phyloP scores from a whole-genome alignment of 495 filamentous ascomycete genomes.

The Podospora sp. region DNA sequence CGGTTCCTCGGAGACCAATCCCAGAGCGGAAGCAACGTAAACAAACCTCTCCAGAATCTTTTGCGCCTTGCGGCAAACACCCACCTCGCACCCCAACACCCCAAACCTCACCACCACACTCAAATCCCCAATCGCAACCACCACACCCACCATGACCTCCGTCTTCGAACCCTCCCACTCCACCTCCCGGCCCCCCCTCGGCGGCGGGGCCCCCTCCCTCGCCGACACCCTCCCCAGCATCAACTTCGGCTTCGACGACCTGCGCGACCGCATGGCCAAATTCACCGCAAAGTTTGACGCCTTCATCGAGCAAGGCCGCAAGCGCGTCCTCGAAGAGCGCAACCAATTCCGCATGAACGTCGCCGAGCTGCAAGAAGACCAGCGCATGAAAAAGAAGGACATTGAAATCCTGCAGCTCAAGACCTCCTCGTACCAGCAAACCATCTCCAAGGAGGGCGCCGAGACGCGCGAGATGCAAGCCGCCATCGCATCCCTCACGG shows the following conservation, averaged over 20 bases:
- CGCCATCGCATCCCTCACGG: constrained; percentile 72
- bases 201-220: constrained; percentile 52
- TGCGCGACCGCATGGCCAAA: constrained; percentile 90
- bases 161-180: constrained; percentile 78
- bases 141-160: constrained; percentile 57
- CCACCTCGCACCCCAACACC: background rate
- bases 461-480: constrained; percentile 87
- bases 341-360: constrained; percentile 92
- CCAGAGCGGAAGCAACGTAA: constrained; percentile 27
- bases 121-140: constrained; percentile 17
- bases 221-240: constrained; percentile 85
- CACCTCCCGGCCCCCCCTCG: constrained; percentile 67
- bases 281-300: constrained; percentile 91
- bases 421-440: constrained; percentile 73
- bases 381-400: constrained; percentile 83
- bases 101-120: background rate
- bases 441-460: constrained; percentile 79
- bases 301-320: constrained; percentile 89
- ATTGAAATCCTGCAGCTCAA: constrained; percentile 83
- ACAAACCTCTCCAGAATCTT: constrained; percentile 23
- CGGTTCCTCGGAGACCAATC: constrained; percentile 30
- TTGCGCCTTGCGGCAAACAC: constrained; percentile 11
- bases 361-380: constrained; percentile 87
- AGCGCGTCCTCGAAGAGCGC: constrained; percentile 85
- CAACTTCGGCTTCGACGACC: constrained; percentile 94